Evolutionary conservation across 331 rosid genomes (phyloP), one percentile per base, ranked within the genome.

Genomic region (Stylosanthes scabra): DNA sequence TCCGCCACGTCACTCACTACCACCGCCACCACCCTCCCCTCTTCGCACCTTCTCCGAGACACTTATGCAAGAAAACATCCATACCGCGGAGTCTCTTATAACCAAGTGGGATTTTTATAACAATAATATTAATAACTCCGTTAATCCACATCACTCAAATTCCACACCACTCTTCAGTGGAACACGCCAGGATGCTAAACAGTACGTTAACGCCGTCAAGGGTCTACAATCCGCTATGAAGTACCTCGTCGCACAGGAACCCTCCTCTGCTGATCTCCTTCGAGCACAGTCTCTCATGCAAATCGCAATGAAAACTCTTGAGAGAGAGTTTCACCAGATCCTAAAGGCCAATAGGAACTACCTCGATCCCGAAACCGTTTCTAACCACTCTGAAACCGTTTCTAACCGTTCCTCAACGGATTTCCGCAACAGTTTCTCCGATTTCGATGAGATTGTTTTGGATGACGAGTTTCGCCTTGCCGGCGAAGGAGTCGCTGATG

Each of bases 161-260:
- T 58, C 34, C 16, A 70, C 60, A 5, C 71, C 87, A 2, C 88
- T 94, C 27, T 94, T 91, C 80, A 70, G 55, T 29, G 91, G 74
- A 9, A 83, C 87, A 28, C 93, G 92, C 29, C 31, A 39, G 0
- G 99, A 94, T 71, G 97, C 96, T 54, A 78, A 20, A 44, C 88
- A 54, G 44, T 91, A 89, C 66, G 82, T 94, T 7, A 71, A 79
- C 63, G 79, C 91, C 1, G 89, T 94, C 1, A 75, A 52, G 58
- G 90, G 77, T 34, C 79, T 94, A 46, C 99, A 94, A 60, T 77
- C 88, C 44, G 78, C 97, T 42, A 94, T 94, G 97, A 86, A 87
- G 3, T n/a, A 77, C 58, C 80, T 91, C 16, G 75, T 76, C 56
- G 34, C 86, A 12, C 83, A 66, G 40, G 71, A 69, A 29, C 66